These are phyloP conservation scores for Penicillium concentricum DNA, from an alignment of 2,329 filamentous ascomycete genomes.

Conservation along the genomic window DNA sequence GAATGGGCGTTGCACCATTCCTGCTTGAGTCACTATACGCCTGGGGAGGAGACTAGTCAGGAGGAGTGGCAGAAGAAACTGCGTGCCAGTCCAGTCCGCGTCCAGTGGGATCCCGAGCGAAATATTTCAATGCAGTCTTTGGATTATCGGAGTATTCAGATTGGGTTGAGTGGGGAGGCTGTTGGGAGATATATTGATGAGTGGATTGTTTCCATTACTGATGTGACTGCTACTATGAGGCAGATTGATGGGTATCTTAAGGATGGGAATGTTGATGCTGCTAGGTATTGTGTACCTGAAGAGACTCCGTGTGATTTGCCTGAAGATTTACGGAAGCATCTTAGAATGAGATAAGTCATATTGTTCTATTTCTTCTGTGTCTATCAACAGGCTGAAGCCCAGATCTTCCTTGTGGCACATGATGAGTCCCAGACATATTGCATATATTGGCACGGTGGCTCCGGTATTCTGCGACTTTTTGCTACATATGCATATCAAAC, in stretches of 20 bases:
- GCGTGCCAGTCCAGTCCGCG: constrained; percentile 42
- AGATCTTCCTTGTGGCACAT: background rate
- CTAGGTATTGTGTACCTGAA: constrained; percentile 7
- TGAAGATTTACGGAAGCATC: constrained; percentile 6
- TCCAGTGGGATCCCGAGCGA: constrained; percentile 66
- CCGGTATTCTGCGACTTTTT: too few relatives aligned
- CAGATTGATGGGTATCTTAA: constrained; percentile 50
- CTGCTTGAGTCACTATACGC: constrained; percentile 27
- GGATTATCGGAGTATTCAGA: constrained; percentile 58
- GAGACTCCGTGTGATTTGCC: constrained; percentile 15
- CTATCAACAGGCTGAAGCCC: too few relatives aligned
- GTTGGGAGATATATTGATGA: constrained; percentile 50
- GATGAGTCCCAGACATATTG: background rate
- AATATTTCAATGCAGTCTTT: constrained; percentile 47
- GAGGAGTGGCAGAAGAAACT: constrained; percentile 20
- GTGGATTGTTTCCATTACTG: constrained; percentile 56
- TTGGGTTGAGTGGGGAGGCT: constrained; percentile 55
- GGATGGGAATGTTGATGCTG: constrained; percentile 37
- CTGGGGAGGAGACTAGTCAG: constrained; percentile 16
- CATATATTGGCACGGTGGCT: too few relatives aligned
- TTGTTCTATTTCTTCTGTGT: background rate
- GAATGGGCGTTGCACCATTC: constrained; percentile 45
- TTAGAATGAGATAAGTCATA: constrained; percentile 9
- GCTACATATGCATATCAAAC: background rate
- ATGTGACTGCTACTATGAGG: constrained; percentile 57